phyloP scores from a whole-genome alignment of 2,329 filamentous ascomycete genomes.

The Trichoderma lentiforme region DNA sequence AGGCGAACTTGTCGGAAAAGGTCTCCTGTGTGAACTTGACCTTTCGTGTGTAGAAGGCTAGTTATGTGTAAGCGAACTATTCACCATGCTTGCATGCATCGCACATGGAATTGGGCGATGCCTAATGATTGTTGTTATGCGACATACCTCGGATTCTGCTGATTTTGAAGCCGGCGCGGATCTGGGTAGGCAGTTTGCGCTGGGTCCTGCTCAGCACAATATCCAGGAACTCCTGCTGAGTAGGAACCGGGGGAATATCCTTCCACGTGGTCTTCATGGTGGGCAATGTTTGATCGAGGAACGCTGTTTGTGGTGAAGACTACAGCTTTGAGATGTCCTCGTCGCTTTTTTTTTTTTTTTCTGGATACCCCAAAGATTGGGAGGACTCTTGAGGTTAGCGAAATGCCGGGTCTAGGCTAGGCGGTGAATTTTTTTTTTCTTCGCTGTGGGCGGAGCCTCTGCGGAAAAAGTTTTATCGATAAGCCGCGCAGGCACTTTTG shows the following conservation, averaged over 20 bases:
- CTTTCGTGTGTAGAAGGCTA: conserved; percentile 92
- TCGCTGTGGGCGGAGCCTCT: conserved; percentile 24
- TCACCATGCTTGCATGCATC: background rate
- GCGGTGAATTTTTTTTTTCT: conserved; percentile 36
- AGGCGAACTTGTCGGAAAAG: conserved; percentile 87
- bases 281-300: conserved; percentile 30
- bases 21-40: conserved; percentile 98
- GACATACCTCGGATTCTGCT: conserved; percentile 71
- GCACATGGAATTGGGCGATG: background rate
- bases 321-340: conserved; percentile 13
- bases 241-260: conserved; percentile 84
- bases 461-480: conserved; percentile 27
- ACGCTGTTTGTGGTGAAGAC: conserved; percentile 2
- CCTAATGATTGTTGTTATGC: background rate
- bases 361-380: conserved; percentile 22
- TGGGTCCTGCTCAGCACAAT: conserved; percentile 94
- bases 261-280: conserved; percentile 64
- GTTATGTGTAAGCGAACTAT: background rate
- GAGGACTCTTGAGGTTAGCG: conserved; percentile 22
- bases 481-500: conserved; percentile 10
- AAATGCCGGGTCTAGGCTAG: conserved; percentile 26
- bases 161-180: conserved; percentile 91
- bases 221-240: conserved; percentile 92
- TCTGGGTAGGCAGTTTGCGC: conserved; percentile 89
- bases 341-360: background rate